phyloP scores from a whole-genome alignment of 2,329 filamentous ascomycete genomes.

The Diplocarpon rosae region DNA sequence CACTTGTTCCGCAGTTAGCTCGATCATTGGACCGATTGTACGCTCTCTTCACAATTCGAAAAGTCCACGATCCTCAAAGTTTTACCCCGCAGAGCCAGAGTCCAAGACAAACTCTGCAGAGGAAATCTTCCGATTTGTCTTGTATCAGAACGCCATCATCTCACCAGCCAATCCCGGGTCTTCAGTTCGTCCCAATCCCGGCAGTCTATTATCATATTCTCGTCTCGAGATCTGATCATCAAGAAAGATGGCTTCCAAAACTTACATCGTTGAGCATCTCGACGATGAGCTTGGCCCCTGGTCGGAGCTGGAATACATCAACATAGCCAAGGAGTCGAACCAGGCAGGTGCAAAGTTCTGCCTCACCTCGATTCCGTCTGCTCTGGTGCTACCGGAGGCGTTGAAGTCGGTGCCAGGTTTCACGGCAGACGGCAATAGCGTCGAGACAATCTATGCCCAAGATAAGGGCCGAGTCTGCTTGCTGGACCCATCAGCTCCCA shows the following conservation, averaged over 20 bases:
- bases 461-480: conserved; percentile 73
- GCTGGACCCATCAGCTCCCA: conserved; percentile 72
- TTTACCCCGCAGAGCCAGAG: conserved; percentile 19
- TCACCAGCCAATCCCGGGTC: neutral
- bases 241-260: conserved; percentile 45
- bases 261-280: conserved; percentile 91
- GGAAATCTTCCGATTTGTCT: conserved; percentile 16
- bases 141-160: neutral
- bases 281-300: conserved; percentile 88
- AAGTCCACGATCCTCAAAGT: neutral
- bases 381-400: conserved; percentile 52
- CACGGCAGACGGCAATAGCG: conserved; percentile 61
- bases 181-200: neutral
- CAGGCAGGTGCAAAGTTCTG: conserved; percentile 59
- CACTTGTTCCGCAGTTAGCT: neutral
- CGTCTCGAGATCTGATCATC: conserved; percentile 2
- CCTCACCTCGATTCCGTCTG: conserved; percentile 66
- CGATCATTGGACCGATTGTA: conserved; percentile 4
- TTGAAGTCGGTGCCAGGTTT: conserved; percentile 49
- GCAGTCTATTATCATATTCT: neutral
- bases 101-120: neutral
- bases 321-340: conserved; percentile 74
- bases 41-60: conserved; percentile 3
- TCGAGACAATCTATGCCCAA: conserved; percentile 68
- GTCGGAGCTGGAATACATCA: conserved; percentile 86